Conservation (phyloP, 345 rosid species). For the Draba incana region DNA sequence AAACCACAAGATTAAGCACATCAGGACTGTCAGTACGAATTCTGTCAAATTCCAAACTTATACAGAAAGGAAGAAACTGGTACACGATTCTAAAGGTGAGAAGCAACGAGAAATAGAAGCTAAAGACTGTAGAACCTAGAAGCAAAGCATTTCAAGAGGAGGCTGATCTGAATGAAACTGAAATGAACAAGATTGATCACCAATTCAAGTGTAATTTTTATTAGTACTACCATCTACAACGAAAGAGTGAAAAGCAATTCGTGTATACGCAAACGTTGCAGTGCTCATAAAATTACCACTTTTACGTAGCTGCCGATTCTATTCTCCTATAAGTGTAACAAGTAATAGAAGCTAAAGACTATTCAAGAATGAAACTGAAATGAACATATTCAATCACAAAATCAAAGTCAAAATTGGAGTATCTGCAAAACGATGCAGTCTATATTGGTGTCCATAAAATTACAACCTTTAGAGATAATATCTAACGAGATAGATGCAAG, state of each 20-base stretch:
- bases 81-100: background rate
- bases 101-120: conserved; percentile 7
- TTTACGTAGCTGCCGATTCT: too few species aligned
- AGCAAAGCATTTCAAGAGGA: background rate
- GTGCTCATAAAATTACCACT: too few species aligned
- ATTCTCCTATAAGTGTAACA: too few species aligned
- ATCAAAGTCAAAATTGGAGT: too few species aligned
- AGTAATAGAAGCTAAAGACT: too few species aligned
- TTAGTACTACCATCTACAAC: background rate
- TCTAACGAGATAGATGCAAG: conserved; percentile 15
- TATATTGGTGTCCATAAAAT: background rate
- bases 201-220: background rate
- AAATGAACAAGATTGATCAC: background rate
- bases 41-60: background rate
- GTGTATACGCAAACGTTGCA: too few species aligned
- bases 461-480: background rate
- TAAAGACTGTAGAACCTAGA: background rate
- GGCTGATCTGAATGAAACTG: background rate
- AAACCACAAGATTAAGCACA: conserved; percentile 15
- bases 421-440: too few species aligned
- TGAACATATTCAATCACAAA: too few species aligned
- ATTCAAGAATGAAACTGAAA: too few species aligned
- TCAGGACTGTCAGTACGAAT: background rate
- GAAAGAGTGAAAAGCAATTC: background rate
- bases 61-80: background rate